These are phyloP conservation scores for Agapanthus africanus DNA, from an alignment of 106 monocot genomes.

Conservation along the genomic window DNA sequence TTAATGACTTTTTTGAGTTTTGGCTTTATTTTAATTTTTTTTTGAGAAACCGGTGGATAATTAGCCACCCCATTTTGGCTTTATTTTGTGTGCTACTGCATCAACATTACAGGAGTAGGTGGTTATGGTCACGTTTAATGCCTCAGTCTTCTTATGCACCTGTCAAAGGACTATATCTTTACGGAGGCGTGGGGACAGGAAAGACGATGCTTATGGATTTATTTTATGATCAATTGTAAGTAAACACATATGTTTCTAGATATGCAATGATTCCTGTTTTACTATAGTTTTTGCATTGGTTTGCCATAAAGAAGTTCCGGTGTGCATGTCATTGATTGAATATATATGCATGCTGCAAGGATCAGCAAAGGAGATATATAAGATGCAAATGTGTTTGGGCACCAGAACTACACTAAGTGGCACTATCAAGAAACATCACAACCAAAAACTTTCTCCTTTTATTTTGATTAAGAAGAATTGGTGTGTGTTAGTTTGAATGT, in stretches of 20 bases:
- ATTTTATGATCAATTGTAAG: slow-evolving; percentile 93
- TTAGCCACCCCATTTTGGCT: too few relatives aligned
- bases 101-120: slow-evolving; percentile 51
- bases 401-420: background rate
- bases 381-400: background rate
- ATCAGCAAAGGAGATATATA: background rate
- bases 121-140: slow-evolving; percentile 86
- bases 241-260: background rate
- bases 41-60: too few relatives aligned
- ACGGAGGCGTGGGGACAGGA: slow-evolving; percentile 97
- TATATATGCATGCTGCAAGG: too few relatives aligned
- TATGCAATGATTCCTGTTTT: background rate
- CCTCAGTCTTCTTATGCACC: slow-evolving; percentile 67
- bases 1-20: background rate
- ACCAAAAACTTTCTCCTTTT: background rate
- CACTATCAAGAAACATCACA: background rate
- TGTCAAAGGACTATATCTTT: slow-evolving; percentile 84
- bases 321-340: too few relatives aligned
- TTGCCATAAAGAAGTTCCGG: background rate
- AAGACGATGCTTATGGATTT: slow-evolving; percentile 99
- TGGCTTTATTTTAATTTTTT: slow-evolving; percentile 1
- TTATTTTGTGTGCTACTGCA: background rate
- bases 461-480: background rate
- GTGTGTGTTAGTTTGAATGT: background rate
- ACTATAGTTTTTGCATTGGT: background rate